phyloP scores from a whole-genome alignment of 768 basidiomycete species.

The Hemileccinum impolitum region DNA sequence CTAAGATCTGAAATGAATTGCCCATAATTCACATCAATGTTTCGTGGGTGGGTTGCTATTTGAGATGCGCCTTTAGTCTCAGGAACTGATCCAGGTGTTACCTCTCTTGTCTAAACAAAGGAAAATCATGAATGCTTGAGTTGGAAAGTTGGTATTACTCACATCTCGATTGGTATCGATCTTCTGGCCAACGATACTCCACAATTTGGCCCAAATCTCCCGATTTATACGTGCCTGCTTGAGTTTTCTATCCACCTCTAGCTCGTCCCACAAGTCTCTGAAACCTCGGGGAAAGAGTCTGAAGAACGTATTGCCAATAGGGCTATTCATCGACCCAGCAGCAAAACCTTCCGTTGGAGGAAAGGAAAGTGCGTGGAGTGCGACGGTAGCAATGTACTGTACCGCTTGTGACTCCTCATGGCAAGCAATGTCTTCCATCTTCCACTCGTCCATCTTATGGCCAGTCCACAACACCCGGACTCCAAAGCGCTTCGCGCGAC shows the following conservation, averaged over 20 bases:
- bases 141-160: slow-evolving; percentile 10
- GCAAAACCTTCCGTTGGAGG: slow-evolving; percentile 63
- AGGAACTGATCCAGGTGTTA: slow-evolving; percentile 15
- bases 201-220: slow-evolving; percentile 65
- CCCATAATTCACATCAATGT: slow-evolving; percentile 34
- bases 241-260: slow-evolving; percentile 61
- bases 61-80: slow-evolving; percentile 18
- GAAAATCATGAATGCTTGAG: background rate
- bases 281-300: slow-evolving; percentile 77
- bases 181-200: slow-evolving; percentile 62
- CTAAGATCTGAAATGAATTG: slow-evolving; percentile 57
- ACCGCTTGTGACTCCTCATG: slow-evolving; percentile 75
- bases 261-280: slow-evolving; percentile 89
- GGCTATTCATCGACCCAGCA: slow-evolving; percentile 41
- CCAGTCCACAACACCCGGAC: slow-evolving; percentile 75
- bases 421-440: slow-evolving; percentile 86
- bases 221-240: slow-evolving; percentile 65
- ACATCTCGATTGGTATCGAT: slow-evolving; percentile 43
- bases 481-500: slow-evolving; percentile 70
- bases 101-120: slow-evolving; percentile 16
- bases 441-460: slow-evolving; percentile 58
- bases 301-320: slow-evolving; percentile 62
- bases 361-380: slow-evolving; percentile 76
- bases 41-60: slow-evolving; percentile 4
- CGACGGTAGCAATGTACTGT: slow-evolving; percentile 85